A percentile compares a stretch with the other conserved stretches of the same genome.
phyloP scores from a whole-genome alignment of 1,284 basidiomycete genomes.

The Neotropicomus parvogracilis region DNA sequence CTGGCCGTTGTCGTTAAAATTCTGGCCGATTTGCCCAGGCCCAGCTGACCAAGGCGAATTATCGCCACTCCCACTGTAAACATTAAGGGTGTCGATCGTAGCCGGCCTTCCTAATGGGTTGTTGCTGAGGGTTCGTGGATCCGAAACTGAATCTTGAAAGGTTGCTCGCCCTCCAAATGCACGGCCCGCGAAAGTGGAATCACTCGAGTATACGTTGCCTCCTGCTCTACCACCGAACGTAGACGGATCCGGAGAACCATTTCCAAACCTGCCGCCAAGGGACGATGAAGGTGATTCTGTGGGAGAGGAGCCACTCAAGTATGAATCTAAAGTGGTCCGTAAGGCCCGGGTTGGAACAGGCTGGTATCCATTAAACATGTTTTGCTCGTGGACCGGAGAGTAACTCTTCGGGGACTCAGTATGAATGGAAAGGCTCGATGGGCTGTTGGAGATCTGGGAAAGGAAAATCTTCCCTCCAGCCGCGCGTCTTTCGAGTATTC shows the following conservation, averaged over 20 bases:
- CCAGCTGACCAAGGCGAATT: conserved; percentile 40
- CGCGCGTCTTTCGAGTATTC: conserved; percentile 50
- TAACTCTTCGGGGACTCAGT: conserved; percentile 41
- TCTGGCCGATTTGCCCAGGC: conserved; percentile 19
- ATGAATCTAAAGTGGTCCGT: conserved; percentile 59
- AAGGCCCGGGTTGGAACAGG: conserved; percentile 59
- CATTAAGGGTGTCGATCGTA: conserved; percentile 43
- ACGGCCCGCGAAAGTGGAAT: conserved; percentile 33
- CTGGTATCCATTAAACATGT: conserved; percentile 51
- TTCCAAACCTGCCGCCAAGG: conserved; percentile 55
- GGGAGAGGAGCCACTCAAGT: conserved; percentile 48
- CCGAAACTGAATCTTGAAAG: conserved; percentile 35
- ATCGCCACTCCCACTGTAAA: conserved; percentile 34
- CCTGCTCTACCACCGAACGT: conserved; percentile 49
- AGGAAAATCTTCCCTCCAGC: conserved; percentile 62
- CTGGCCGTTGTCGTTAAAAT: conserved; percentile 25
- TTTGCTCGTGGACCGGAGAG: conserved; percentile 37
- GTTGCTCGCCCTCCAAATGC: conserved; percentile 34
- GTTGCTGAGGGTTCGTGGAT: conserved; percentile 36
- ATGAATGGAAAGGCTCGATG: conserved; percentile 52
- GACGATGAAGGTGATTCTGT: conserved; percentile 71
- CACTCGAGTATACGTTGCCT: conserved; percentile 37
- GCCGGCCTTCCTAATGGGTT: conserved; percentile 35
- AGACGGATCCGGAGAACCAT: conserved; percentile 65
- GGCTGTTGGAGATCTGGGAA: conserved; percentile 44